These are phyloP conservation scores for Gynostemma pentaphyllum DNA, from an alignment of 306 rosid genomes.

Conservation along the genomic window DNA sequence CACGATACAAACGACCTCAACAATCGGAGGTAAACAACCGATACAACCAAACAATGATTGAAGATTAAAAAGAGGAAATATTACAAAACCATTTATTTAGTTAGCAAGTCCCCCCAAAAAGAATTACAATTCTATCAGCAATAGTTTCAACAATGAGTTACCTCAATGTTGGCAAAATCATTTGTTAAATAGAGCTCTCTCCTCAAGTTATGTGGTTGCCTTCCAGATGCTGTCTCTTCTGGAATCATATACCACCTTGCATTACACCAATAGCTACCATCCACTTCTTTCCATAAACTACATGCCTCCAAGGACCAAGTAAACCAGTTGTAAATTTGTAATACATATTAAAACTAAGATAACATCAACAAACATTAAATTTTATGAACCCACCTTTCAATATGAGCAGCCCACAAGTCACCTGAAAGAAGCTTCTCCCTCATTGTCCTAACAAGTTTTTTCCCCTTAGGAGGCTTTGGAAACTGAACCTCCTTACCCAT, in stretches of 20 bases:
- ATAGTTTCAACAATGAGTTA: constrained; percentile 17
- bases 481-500: constrained; percentile 39
- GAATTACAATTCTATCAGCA: too few species aligned
- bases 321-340: neutral
- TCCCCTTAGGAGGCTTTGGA: constrained; percentile 57
- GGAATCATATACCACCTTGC: constrained; percentile 81
- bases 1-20: too few species aligned
- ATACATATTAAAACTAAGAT: neutral
- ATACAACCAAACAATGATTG: too few species aligned
- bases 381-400: constrained; percentile 30
- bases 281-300: constrained; percentile 78
- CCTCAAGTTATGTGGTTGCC: constrained; percentile 80
- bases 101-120: too few species aligned
- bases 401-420: constrained; percentile 74
- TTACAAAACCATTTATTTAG: too few species aligned
- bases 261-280: constrained; percentile 60
- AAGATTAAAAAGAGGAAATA: too few species aligned
- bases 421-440: constrained; percentile 82
- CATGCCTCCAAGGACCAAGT: constrained; percentile 12
- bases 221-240: constrained; percentile 75
- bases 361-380: neutral
- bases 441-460: constrained; percentile 51
- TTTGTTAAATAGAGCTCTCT: constrained; percentile 81
- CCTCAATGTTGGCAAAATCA: constrained; percentile 85
- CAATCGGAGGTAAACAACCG: too few species aligned